Base-by-base conservation (phyloP, 768 basidiomycete species). In the Mycena rosella region DNA sequence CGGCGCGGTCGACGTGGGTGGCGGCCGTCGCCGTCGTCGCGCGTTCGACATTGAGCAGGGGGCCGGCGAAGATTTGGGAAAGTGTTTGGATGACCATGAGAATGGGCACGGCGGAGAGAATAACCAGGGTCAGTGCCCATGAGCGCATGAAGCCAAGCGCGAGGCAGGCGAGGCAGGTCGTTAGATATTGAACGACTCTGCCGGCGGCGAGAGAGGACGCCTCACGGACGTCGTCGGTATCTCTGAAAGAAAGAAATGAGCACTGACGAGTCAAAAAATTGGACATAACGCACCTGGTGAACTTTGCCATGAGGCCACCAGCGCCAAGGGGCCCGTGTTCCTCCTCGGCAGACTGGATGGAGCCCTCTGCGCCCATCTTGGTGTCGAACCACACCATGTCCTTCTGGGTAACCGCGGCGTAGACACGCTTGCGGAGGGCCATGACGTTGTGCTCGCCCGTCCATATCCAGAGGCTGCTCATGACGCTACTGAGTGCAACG, bases 271-370 rank as follows among this genome's bases (percentile, higher is more conserved):
- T 7, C 1, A 22, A 8, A 49, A 5, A 40, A 44, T 6, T 38
- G 9, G 2, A 29, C 24, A 5, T 22, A 18, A 68, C 73, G 48
- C 49, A 90, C 92, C 87, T 87, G 47, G 89, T 84, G 75, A 94
- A 94, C 75, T 92, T 90, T 57, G 90, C 87, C 91, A 93, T 93
- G 65, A 94, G 80, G 18, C 92, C 93, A 56, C 89, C 93, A 27
- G 91, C 90, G 65, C 91, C 91, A 56, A 88, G 79, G 48, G 84
- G 80, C 49, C 83, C 82, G 24, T 83, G 78, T 38, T 83, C 78
- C 58, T 74, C 77, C 67, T 80, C 78, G 68, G 77, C 73, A 63
- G 74, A 59, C 61, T 78, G 75, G 9, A 80, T 80, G 38, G 85
- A 79, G 38, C 83, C 83, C 30, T 85, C 86, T 18, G 78, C 77